Evolutionary conservation across 2,329 filamentous ascomycete species (phyloP).

Genomic region (Aspergillus spinulosporus): DNA sequence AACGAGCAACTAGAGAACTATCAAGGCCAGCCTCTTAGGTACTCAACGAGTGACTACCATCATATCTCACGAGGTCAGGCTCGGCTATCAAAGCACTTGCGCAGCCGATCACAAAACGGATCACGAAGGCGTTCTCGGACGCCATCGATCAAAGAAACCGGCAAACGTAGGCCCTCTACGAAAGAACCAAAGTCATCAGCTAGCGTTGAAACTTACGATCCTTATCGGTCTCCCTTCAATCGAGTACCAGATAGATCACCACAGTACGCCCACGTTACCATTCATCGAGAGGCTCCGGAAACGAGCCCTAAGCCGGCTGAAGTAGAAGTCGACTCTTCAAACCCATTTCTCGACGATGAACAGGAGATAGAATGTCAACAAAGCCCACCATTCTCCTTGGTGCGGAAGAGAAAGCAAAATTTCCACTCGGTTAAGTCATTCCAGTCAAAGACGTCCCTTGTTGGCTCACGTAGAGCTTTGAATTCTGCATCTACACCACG

Average conservation of each 20-base stretch:
- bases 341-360: constrained; percentile 25
- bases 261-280: constrained; percentile 66
- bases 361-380: constrained; percentile 19
- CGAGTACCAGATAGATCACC: constrained; percentile 49
- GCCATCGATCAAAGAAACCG: constrained; percentile 50
- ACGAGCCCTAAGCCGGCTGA: constrained; percentile 7
- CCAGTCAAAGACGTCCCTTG: constrained; percentile 51
- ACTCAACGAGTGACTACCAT: constrained; percentile 89
- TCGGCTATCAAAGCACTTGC: constrained; percentile 33
- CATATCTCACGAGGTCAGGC: constrained; percentile 57
- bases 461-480: constrained; percentile 45
- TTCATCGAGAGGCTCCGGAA: constrained; percentile 56
- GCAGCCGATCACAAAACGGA: constrained; percentile 7
- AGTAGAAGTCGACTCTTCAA: constrained; percentile 19
- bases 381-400: constrained; percentile 34
- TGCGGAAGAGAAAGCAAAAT: constrained; percentile 35
- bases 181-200: constrained; percentile 47
- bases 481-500: constrained; percentile 39
- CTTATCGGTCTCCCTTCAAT: constrained; percentile 70
- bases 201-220: constrained; percentile 72
- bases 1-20: constrained; percentile 87
- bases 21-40: constrained; percentile 69
- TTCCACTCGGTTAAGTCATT: constrained; percentile 39
- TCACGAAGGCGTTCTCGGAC: constrained; percentile 29
- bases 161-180: constrained; percentile 51